These are phyloP conservation scores for Postia placenta DNA, from an alignment of 768 basidiomycete genomes.

Conservation along the genomic window DNA sequence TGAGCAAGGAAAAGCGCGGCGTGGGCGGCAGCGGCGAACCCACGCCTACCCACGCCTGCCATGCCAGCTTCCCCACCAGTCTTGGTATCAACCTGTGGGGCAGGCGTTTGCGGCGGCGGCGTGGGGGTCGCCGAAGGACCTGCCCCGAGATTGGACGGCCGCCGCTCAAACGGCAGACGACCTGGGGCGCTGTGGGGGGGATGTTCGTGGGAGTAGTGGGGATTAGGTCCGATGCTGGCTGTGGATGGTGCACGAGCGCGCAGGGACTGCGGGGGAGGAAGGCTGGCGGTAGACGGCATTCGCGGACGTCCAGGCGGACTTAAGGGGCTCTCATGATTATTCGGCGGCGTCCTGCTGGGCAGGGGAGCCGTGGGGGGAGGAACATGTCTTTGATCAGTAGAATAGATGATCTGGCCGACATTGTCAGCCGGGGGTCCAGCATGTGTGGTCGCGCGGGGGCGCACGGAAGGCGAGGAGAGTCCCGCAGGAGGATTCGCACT, in stretches of 20 bases:
- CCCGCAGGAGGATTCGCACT: not conserved
- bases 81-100: constrained; percentile 53
- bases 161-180: not conserved
- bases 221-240: not conserved
- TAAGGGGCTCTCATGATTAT: not conserved
- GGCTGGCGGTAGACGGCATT: constrained; percentile 4
- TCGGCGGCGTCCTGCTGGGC: constrained; percentile 5
- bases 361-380: constrained; percentile 9
- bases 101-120: constrained; percentile 7
- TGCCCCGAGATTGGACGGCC: constrained; percentile 1
- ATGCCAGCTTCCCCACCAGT: constrained; percentile 75
- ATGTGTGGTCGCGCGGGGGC: constrained; percentile 12
- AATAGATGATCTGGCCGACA: constrained; percentile 14
- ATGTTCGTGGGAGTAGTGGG: not conserved
- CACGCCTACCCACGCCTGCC: constrained; percentile 87
- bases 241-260: constrained; percentile 4
- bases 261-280: constrained; percentile 1
- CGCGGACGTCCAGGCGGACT: constrained; percentile 1
- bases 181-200: not conserved
- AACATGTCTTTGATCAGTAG: constrained; percentile 9
- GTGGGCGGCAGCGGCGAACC: constrained; percentile 70
- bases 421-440: constrained; percentile 1
- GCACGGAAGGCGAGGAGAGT: constrained; percentile 1
- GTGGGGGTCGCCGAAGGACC: not conserved
- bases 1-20: constrained; percentile 43